These are phyloP conservation scores for Vitis hybrid DNA, from an alignment of 177 flowering plant species.

Conservation along the genomic window DNA sequence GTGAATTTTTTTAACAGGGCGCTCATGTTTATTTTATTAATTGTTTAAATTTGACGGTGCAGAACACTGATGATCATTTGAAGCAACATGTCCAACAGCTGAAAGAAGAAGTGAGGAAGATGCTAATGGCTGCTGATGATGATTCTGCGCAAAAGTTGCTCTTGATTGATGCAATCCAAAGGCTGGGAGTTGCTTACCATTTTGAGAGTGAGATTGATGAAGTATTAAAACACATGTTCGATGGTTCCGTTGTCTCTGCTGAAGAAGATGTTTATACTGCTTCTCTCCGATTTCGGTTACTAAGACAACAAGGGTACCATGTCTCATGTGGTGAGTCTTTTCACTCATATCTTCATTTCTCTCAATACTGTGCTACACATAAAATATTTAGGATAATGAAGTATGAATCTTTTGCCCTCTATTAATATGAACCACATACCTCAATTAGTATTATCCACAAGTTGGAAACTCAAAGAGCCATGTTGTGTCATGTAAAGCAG, in stretches of 20 bases:
- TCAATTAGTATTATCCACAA: background rate
- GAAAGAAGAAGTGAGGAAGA: background rate
- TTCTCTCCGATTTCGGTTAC: conserved; percentile 33
- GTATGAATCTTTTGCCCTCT: too few relatives aligned
- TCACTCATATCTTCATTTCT: background rate
- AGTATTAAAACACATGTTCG: conserved; percentile 2
- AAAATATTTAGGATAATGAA: too few relatives aligned
- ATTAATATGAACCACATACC: too few relatives aligned
- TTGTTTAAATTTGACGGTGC: too few relatives aligned
- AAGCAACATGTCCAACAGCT: too few relatives aligned
- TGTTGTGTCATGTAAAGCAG: conserved; percentile 15
- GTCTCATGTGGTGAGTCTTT: conserved; percentile 26
- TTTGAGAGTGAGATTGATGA: conserved; percentile 27
- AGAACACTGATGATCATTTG: too few relatives aligned
- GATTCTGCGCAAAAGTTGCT: conserved; percentile 1
- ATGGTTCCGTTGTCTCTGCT: background rate
- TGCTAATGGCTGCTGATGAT: background rate
- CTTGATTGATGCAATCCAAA: conserved; percentile 23
- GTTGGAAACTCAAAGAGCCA: background rate
- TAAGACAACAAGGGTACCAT: conserved; percentile 39
- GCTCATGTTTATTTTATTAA: too few relatives aligned
- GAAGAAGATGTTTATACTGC: conserved; percentile 6
- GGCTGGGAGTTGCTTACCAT: conserved; percentile 33
- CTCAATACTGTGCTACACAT: too few relatives aligned
- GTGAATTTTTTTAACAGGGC: too few relatives aligned